Evolutionary conservation across 1,139 yeast species (phyloP), one percentile per base, ranked within the genome.

Genomic region (Pichia norvegensis): DNA sequence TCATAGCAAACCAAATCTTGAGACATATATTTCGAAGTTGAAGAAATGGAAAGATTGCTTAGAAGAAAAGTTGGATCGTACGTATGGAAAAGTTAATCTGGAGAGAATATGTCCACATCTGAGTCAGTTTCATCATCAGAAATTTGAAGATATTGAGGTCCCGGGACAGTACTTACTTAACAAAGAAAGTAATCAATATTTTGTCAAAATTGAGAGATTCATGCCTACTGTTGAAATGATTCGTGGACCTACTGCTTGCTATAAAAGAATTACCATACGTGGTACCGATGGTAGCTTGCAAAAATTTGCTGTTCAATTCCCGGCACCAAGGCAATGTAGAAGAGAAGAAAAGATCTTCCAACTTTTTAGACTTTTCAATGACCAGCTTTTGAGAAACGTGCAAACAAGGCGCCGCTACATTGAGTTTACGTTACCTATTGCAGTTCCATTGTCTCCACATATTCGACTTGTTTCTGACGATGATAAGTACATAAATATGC

Each of bases 321-420:
- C 99, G 5, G 95, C 98, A 17, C 97, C 96, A 11, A 80, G 98
- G 57, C 97, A 92, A 59, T 87, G 96, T 58, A 84, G 98, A 60
- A 79, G 98, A 48, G 99, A 94, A 63, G 99, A 94, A 61, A 76
- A 95, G 43, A 83, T 92, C 48, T 85, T 87, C 71, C 98, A 92
- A 64, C 67, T 94, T 55, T 90, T 87, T 73, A 76, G 96, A 56
- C 78, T 92, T 42, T 80, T 94, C 67, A 87, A 87, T 62, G 90
- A 85, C 54, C 81, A 85, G 6, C 69, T 94, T 46, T 71, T 84
- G 1, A 78, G 85, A 56, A 84, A 85, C 60, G 95, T 87, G 38
- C 95, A 92, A 64, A 78, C 95, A 2, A 79, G 97, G 55, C 80
- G 90, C 46, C 80, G 98, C 47, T 78, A 85, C 60, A 78, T 94